A percentile compares a stretch with the other conserved stretches of the same genome.
Evolutionary conservation across 805 yeast genomes (phyloP).

Genomic region (Kazachstania martiniae): DNA sequence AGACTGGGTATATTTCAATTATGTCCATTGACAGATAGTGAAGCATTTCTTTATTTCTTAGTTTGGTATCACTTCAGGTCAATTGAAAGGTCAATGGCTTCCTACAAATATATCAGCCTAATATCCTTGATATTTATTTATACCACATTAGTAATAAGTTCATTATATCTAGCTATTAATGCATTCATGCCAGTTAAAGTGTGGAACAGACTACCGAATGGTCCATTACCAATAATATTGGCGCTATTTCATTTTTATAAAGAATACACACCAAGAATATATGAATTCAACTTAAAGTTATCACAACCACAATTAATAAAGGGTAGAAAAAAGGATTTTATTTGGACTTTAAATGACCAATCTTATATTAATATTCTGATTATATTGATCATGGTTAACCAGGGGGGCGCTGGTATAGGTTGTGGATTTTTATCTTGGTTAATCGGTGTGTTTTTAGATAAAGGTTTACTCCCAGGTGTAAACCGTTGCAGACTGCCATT

Average conservation of each 20-base stretch:
- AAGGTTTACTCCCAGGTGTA: slow-evolving; percentile 35
- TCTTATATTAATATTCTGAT: slow-evolving; percentile 24
- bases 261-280: slow-evolving; percentile 32
- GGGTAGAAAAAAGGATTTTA: slow-evolving; percentile 8
- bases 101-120: slow-evolving; percentile 40
- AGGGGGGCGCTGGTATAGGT: slow-evolving; percentile 29
- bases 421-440: slow-evolving; percentile 34
- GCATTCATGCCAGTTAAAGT: slow-evolving; percentile 28
- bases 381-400: slow-evolving; percentile 34
- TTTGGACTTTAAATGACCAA: slow-evolving; percentile 27
- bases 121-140: slow-evolving; percentile 36
- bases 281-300: slow-evolving; percentile 29
- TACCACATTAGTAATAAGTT: slow-evolving; percentile 33
- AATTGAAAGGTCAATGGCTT: slow-evolving; percentile 48
- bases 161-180: slow-evolving; percentile 26
- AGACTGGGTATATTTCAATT: slow-evolving; percentile 40
- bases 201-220: slow-evolving; percentile 33
- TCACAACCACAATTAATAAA: slow-evolving; percentile 16
- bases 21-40: slow-evolving; percentile 49
- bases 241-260: slow-evolving; percentile 32
- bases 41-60: slow-evolving; percentile 37
- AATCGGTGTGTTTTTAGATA: slow-evolving; percentile 34
- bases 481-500: slow-evolving; percentile 27
- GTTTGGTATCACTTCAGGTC: slow-evolving; percentile 42
- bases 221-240: slow-evolving; percentile 33